Evolutionary conservation across 495 filamentous ascomycete genomes (phyloP).

Genomic region (Podospora bellae-mahoneyi): DNA sequence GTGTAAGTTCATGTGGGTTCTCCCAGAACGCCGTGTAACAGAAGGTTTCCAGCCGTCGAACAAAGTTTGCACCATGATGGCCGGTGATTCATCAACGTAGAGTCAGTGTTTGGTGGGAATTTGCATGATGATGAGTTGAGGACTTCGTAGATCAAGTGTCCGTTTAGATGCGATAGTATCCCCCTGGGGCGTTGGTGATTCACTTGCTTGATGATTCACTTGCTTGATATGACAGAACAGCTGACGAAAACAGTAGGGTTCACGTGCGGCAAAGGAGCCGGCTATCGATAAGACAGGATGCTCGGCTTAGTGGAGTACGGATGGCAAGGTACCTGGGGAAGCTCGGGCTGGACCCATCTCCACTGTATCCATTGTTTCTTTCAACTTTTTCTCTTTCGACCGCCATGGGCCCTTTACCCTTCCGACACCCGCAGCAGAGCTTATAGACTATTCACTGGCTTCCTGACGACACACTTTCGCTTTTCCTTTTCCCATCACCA

Average conservation of each 20-base stretch:
- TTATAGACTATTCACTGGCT: background rate
- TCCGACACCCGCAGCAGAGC: conserved; percentile 15
- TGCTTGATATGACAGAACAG: too few relatives aligned
- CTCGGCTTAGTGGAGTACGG: conserved; percentile 10
- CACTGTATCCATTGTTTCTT: conserved; percentile 31
- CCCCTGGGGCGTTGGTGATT: too few relatives aligned
- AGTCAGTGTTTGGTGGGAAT: background rate
- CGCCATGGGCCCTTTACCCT: conserved; percentile 19
- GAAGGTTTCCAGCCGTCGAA: background rate
- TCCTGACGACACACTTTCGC: background rate
- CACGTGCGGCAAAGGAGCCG: background rate
- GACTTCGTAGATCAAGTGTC: background rate
- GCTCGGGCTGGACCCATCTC: conserved; percentile 24
- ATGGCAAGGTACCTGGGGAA: conserved; percentile 21
- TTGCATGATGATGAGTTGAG: background rate
- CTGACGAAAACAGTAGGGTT: background rate
- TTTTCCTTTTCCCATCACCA: background rate
- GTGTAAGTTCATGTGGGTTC: background rate
- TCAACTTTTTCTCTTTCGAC: conserved; percentile 29
- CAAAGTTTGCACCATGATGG: background rate
- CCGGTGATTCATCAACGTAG: background rate
- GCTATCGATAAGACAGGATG: conserved; percentile 18
- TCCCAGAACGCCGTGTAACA: background rate
- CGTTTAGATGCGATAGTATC: too few relatives aligned
- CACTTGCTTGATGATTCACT: too few relatives aligned